phyloP scores from a whole-genome alignment of 768 basidiomycete genomes.

The Thelephora aurantiotincta region DNA sequence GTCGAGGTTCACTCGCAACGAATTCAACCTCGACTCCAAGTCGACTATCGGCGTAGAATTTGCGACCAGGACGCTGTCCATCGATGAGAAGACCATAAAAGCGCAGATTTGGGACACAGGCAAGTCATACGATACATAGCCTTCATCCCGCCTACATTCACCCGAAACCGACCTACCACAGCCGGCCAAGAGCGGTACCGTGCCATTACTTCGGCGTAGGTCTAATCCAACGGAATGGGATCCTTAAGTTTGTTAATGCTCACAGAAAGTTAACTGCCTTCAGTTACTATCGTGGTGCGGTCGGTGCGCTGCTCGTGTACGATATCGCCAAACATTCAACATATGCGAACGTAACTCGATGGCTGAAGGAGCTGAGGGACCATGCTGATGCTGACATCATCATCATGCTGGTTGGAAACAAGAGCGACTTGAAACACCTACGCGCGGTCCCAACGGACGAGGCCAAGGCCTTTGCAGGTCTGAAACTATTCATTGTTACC shows the following conservation, averaged over 20 bases:
- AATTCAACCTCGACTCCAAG: constrained; percentile 98
- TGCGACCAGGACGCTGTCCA: constrained; percentile 86
- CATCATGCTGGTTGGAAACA: constrained; percentile 95
- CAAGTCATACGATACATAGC: constrained; percentile 22
- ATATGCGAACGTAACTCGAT: constrained; percentile 86
- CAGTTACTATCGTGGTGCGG: constrained; percentile 96
- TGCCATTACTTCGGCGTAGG: constrained; percentile 91
- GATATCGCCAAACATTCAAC: constrained; percentile 92
- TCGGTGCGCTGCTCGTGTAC: constrained; percentile 85
- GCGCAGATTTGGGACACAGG: constrained; percentile 99
- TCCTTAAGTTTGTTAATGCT: background rate
- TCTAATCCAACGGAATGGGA: constrained; percentile 7
- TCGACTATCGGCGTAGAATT: constrained; percentile 99
- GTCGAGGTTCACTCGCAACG: constrained; percentile 98
- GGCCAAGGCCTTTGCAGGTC: constrained; percentile 83
- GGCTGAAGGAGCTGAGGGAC: constrained; percentile 94
- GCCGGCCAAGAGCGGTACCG: constrained; percentile 97
- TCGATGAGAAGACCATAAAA: constrained; percentile 96
- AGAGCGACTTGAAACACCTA: constrained; percentile 97
- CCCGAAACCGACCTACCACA: constrained; percentile 16
- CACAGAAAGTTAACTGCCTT: background rate
- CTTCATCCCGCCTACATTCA: constrained; percentile 4
- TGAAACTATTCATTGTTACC: constrained; percentile 7
- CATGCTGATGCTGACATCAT: constrained; percentile 90
- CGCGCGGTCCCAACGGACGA: constrained; percentile 96